phyloP scores from a whole-genome alignment of 306 rosid species.

The Herpetospermum pedunculosum region DNA sequence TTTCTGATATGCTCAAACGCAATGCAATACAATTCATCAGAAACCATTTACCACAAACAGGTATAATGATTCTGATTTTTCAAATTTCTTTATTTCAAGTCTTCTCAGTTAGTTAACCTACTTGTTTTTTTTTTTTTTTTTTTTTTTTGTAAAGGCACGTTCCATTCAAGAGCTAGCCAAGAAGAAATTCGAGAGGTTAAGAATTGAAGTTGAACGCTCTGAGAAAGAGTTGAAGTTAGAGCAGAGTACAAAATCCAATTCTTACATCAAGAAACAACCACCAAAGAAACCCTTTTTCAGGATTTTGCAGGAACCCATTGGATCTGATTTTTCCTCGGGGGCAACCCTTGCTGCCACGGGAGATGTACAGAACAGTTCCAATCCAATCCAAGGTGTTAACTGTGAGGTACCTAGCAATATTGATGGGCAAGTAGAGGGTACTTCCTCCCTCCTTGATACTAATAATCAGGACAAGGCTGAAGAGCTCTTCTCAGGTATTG shows the following conservation, averaged over 20 bases:
- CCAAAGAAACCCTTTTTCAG: conserved; percentile 52
- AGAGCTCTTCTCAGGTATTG: conserved; percentile 67
- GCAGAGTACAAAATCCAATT: conserved; percentile 52
- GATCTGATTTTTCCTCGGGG: conserved; percentile 87
- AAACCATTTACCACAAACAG: conserved; percentile 92
- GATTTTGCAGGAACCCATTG: conserved; percentile 72
- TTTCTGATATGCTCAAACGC: conserved; percentile 85
- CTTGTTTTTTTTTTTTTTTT: too few relatives aligned
- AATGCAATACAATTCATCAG: conserved; percentile 86
- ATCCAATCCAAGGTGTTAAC: conserved; percentile 38
- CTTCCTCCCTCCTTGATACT: conserved; percentile 50
- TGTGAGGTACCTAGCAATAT: conserved; percentile 54
- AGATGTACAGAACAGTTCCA: conserved; percentile 46
- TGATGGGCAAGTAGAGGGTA: conserved; percentile 60
- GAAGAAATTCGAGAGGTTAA: conserved; percentile 77
- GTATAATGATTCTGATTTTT: conserved; percentile 23
- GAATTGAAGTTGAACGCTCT: conserved; percentile 38
- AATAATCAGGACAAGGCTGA: conserved; percentile 62
- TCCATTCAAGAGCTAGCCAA: conserved; percentile 82
- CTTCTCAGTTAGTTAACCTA: conserved; percentile 12
- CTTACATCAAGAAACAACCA: conserved; percentile 50
- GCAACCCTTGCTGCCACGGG: conserved; percentile 74
- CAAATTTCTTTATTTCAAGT: conserved; percentile 8
- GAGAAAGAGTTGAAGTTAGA: conserved; percentile 64
- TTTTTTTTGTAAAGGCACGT: conserved; percentile 61